Base-by-base conservation (phyloP, 73 alveolate genomes). In the Breviolum minutum region DNA sequence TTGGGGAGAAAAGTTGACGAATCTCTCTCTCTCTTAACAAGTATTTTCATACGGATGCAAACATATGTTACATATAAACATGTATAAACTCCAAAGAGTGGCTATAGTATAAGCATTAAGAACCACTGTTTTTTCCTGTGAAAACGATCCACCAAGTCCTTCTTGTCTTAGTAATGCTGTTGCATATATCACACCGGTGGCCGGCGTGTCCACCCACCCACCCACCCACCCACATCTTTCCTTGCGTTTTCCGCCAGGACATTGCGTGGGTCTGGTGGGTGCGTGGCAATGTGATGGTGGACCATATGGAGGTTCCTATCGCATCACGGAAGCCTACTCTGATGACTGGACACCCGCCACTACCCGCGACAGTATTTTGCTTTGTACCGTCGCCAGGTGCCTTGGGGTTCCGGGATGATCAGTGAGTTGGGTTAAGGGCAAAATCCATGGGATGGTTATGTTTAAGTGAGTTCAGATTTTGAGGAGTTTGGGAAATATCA, bases 291-390 rank as follows among this genome's bases (percentile, higher is more conserved):
- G 96, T 26, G 96, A 89, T 62, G 86, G 76, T 16, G 96, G 96
- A 22, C 96, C 96, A 74, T 89, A 69, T 63, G 96, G 96, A 17
- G 96, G 96, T 9, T 29, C 20, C 74, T 89, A 89, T 73, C 68
- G 61, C 48, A 89, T 89, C 87, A 89, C 85, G 19, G 29, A 71
- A 20, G 76, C 87, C 96, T 89, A 89, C 77, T 63, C 71, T 13
- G 96, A 89, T 77, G 87, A 89, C 63, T 89, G 96, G 96, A 89
- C 96, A 13, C 85, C 85, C 10, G 96, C 69, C 63, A 89, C 96
- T 63, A 89, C 30, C 82, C 86, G 96, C 19, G 96, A 89, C 61
- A 89, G 96, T 87, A 62, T 89, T 60, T 86, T 89, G 63, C 87
- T 89, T 7, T 89, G 96, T 30, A 89, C 71, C 6, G 96, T 89